Base-by-base conservation (phyloP, 108 stramenopile genomes). In the Heterococcus sp. region DNA sequence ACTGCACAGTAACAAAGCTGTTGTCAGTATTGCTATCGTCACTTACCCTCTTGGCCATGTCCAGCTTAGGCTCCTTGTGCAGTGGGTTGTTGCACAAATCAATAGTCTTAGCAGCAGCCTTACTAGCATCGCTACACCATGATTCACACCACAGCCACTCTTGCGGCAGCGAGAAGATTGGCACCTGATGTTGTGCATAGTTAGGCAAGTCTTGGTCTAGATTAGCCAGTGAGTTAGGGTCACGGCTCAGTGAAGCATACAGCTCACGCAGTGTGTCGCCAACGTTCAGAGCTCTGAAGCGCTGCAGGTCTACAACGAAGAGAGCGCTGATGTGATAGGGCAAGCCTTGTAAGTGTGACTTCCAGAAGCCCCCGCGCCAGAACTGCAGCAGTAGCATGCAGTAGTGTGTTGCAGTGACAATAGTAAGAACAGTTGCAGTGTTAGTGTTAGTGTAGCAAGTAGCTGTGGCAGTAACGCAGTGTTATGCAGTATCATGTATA, bases 71-170 rank as follows among this genome's bases (percentile, higher is more conserved):
- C 85, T 99, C 98, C 85, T 99, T 99, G 88, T 95, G 94, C 71
- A 92, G 75, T 8, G 98, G 98, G 83, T 97, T 98, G 87, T 98
- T 98, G 90, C 98, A 99, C 29, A 99, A 90, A 87, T 99, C 98
- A 76, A 99, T 98, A 8, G 98, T 99, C 89, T 97, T 99, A 65
- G 96, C 94, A 32, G 85, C 75, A 0, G 89, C 89, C 85, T 99
- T 99, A 46, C 94, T 94, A 70, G 93, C 94, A 66, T 97, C 95
- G 2, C 92, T 92, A 86, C 98, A 99, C 98, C 98, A 99, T n/a
- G 91, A 88, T 82, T 99, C 98, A 83, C 98, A 99, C 98, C 98
- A 99, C 30, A 99, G 88, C 98, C 98, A 99, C 79, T 97, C 95
- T 74, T 97, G 96, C 8, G 97, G 97, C 27, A 85, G 65, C 26